Conservation (phyloP, 495 filamentous ascomycete genomes). For the Podospora pseudocomata region DNA sequence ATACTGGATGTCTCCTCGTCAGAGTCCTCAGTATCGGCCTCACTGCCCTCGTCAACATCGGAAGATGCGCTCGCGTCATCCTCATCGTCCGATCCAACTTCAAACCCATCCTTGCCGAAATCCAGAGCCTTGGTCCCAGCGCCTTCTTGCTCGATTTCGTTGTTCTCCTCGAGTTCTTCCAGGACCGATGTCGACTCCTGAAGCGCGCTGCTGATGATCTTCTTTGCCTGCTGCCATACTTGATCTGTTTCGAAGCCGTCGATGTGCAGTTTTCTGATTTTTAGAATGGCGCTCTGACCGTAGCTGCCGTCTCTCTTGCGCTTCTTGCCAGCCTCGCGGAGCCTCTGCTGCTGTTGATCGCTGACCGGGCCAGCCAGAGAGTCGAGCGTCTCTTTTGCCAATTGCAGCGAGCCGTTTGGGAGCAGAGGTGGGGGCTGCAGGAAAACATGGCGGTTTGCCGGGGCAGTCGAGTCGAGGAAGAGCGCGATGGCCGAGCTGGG, state of each 20-base stretch:
- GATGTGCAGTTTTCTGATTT: conserved; percentile 72
- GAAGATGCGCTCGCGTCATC: conserved; percentile 24
- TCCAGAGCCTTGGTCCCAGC: conserved; percentile 32
- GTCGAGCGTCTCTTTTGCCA: conserved; percentile 75
- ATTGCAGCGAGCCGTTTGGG: conserved; percentile 59
- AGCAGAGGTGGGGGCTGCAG: conserved; percentile 63
- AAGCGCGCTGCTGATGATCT: conserved; percentile 59
- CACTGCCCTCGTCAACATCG: conserved; percentile 20
- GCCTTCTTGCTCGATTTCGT: conserved; percentile 28
- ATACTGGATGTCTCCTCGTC: conserved; percentile 44
- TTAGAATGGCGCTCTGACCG: conserved; percentile 49
- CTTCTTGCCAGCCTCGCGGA: conserved; percentile 59
- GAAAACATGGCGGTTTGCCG: conserved; percentile 57
- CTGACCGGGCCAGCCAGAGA: conserved; percentile 66
- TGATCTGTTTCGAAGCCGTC: conserved; percentile 86
- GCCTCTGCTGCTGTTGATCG: conserved; percentile 57
- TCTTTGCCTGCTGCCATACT: conserved; percentile 89
- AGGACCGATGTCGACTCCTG: conserved; percentile 47
- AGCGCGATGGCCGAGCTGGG: conserved; percentile 38
- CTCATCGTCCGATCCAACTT: conserved; percentile 40
- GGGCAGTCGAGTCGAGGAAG: conserved; percentile 47
- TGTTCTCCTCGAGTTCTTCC: conserved; percentile 41
- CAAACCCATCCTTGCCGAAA: conserved; percentile 48
- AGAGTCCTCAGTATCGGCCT: conserved; percentile 37
- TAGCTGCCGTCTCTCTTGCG: conserved; percentile 53